Evolutionary conservation across 2,329 filamentous ascomycete genomes (phyloP).

Genomic region (Trichoderma afroharzianum): DNA sequence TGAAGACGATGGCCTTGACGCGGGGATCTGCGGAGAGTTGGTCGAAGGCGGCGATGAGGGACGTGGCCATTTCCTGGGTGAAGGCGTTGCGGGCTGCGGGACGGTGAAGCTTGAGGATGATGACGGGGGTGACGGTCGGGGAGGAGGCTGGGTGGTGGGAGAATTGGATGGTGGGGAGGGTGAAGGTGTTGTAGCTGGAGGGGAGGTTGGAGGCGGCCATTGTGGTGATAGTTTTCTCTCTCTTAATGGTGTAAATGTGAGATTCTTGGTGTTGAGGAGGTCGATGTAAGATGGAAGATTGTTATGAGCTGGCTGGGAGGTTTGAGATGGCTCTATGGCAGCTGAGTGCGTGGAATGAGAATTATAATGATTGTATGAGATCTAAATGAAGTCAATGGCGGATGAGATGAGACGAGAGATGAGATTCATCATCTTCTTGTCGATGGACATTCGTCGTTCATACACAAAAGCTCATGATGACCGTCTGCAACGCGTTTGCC

Average conservation of each 20-base stretch:
- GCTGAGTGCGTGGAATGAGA: not conserved
- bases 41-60: constrained; percentile 53
- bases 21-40: constrained; percentile 51
- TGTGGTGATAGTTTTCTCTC: not conserved
- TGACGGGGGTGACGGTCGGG: constrained; percentile 54
- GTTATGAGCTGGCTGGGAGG: no score
- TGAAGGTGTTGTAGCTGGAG: constrained; percentile 39
- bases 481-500: not conserved
- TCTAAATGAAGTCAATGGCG: not conserved
- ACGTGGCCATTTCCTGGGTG: constrained; percentile 59
- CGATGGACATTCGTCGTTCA: not conserved
- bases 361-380: not conserved
- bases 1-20: constrained; percentile 53
- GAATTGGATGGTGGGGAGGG: constrained; percentile 43
- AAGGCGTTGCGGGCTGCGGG: constrained; percentile 67
- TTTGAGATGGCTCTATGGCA: not conserved
- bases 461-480: not conserved
- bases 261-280: not conserved
- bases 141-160: constrained; percentile 50
- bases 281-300: not conserved
- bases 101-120: constrained; percentile 62
- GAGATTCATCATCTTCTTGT: not conserved
- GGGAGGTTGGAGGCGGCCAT: constrained; percentile 29
- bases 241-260: not conserved
- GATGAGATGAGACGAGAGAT: not conserved